Percentiles rank a stretch among this genome's conserved stretches.
Conservation (phyloP, 176 grass and related monocot species). For the Carex pumila region DNA sequence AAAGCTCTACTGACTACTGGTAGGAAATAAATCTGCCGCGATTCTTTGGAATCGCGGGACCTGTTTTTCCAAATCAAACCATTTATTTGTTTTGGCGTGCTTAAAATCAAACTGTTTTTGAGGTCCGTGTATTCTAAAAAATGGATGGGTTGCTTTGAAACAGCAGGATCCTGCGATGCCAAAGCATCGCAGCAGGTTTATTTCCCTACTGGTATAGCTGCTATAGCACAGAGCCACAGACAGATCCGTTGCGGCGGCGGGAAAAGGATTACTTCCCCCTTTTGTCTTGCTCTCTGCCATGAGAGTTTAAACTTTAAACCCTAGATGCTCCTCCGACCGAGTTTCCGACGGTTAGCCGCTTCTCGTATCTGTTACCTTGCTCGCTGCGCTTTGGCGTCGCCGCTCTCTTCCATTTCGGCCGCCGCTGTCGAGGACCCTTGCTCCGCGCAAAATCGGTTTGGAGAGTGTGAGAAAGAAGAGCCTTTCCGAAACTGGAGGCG, state of each 20-base stretch:
- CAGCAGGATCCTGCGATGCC: too few species aligned
- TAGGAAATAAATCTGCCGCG: too few species aligned
- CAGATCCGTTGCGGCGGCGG: background rate
- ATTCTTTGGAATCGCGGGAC: too few species aligned
- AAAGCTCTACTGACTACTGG: too few species aligned
- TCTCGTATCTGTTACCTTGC: background rate
- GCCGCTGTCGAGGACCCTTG: background rate
- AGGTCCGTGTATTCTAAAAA: too few species aligned
- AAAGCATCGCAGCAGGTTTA: too few species aligned
- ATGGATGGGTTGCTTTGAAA: too few species aligned
- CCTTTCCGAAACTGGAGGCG: background rate
- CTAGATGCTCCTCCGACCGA: conserved; percentile 17
- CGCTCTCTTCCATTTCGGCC: background rate
- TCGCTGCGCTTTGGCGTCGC: background rate
- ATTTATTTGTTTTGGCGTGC: too few species aligned
- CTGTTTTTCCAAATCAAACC: too few species aligned
- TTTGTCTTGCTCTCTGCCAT: background rate
- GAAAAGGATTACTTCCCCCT: background rate
- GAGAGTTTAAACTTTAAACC: background rate
- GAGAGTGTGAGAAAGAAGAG: background rate
- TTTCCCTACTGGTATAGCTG: background rate
- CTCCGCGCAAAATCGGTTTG: background rate
- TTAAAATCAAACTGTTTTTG: too few species aligned
- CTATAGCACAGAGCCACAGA: too few species aligned
- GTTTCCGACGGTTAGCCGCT: background rate